Conservation (phyloP, 192 early-diverging fungal species). For the Coemansia sp. region DNA sequence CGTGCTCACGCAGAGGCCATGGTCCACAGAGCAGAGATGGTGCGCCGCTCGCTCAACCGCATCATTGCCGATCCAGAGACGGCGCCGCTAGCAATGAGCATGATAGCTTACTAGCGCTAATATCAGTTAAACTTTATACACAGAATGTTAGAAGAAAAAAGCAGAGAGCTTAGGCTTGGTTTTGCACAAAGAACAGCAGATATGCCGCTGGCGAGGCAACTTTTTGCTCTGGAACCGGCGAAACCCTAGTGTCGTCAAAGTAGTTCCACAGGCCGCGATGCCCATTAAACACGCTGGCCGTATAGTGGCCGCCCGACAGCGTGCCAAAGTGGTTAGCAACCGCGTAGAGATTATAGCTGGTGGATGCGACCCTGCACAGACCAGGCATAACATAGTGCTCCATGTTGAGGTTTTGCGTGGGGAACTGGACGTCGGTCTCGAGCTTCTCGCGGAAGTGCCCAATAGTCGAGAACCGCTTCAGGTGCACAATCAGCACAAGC, state of each 20-base stretch:
- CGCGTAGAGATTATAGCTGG: constrained; percentile 76
- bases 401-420: constrained; percentile 65
- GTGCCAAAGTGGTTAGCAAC: constrained; percentile 80
- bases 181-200: constrained; percentile 47
- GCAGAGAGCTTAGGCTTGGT: neutral
- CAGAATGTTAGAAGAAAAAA: neutral
- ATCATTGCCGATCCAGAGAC: constrained; percentile 19
- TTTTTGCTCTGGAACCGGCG: constrained; percentile 30
- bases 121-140: neutral
- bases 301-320: constrained; percentile 76
- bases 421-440: constrained; percentile 83
- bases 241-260: constrained; percentile 82
- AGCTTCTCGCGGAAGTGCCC: constrained; percentile 94
- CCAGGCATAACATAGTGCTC: constrained; percentile 52
- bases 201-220: constrained; percentile 46
- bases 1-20: constrained; percentile 16
- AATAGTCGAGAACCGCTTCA: constrained; percentile 91
- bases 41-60: constrained; percentile 36
- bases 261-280: constrained; percentile 71
- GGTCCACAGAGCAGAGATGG: constrained; percentile 29
- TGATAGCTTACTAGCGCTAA: constrained; percentile 28
- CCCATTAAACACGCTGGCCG: constrained; percentile 66
- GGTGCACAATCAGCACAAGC: constrained; percentile 84
- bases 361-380: neutral
- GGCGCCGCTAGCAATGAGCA: constrained; percentile 31